Base-by-base conservation (phyloP, 805 yeast species). In the Candida bentonensis region DNA sequence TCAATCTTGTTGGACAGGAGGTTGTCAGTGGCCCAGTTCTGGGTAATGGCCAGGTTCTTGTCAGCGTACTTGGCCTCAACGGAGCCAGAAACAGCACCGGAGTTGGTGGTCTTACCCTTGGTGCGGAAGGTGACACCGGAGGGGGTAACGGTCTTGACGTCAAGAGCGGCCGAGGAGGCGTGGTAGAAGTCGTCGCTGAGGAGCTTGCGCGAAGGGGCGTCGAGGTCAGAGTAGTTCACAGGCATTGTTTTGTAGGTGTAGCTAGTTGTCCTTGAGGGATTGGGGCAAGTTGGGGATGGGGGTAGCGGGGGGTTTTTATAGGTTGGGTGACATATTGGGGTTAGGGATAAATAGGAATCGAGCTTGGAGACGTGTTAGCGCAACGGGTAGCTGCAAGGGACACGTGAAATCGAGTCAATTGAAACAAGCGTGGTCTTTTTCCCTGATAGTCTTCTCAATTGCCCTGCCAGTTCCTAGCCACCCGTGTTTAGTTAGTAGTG, bases 1-100 rank as follows among this genome's bases (percentile, higher is more conserved):
- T 89, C 96, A 57, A 92, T 74, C 76, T 86, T 89, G 71, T 97
- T 84, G 73, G 78, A 82, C 63, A 92, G 72, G 53, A 82, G 75
- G 68, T 89, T 89, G 66, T 94, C 81, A 58, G 94, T 85, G 72
- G 88, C 81, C 96, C 97, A 88, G 63, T 96, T 95, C 74, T 92
- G 97, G 56, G 96, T 87, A 62, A 92, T 71, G 53, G 96, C 78
- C 61, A 92, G 73, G 52, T 96, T 96, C 74, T 86, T 86, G 78
- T 92, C 98, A 50, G 83, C 69, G 74, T 81, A 84, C 73, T 84
- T 86, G 58, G 94, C 83, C 69, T 92, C 97, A 47, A 92, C 70
- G 61, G 82, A 77, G 56, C 95, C 94, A 51, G 88, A 78, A 56
- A 92, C 78, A 56, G 94, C 70, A 62, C 82, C 79, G 61, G 79